Evolutionary conservation across 2,329 filamentous ascomycete species (phyloP).

Genomic region (Ampelomyces quisqualis): DNA sequence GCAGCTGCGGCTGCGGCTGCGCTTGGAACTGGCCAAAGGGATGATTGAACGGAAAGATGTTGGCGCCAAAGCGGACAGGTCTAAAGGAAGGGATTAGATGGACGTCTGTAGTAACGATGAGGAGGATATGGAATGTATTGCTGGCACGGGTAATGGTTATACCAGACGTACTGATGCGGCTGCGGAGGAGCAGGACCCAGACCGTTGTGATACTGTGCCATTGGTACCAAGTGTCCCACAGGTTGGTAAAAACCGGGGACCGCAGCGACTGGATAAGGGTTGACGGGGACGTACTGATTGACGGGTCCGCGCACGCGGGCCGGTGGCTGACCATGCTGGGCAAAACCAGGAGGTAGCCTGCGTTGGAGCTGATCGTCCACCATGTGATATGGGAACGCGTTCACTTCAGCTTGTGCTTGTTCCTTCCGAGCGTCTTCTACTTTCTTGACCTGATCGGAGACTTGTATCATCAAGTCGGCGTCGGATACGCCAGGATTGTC

Average conservation of each 20-base stretch:
- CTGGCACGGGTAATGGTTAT: too few species aligned
- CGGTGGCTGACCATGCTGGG: neutral
- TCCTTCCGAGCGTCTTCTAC: constrained; percentile 30
- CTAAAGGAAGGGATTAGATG: constrained; percentile 14
- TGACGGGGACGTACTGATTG: constrained; percentile 15
- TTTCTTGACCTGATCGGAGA: constrained; percentile 56
- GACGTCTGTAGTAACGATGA: constrained; percentile 1
- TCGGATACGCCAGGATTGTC: constrained; percentile 63
- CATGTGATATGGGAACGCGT: constrained; percentile 28
- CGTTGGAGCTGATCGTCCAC: constrained; percentile 14
- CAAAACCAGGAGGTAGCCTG: constrained; percentile 1
- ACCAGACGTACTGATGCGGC: constrained; percentile 3
- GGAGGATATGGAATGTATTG: neutral
- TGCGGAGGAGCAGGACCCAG: constrained; percentile 3
- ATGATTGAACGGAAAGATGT: neutral
- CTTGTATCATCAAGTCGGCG: constrained; percentile 57
- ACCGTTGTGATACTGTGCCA: constrained; percentile 1
- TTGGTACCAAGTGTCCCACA: constrained; percentile 2
- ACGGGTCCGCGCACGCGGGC: constrained; percentile 1
- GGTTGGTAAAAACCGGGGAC: neutral
- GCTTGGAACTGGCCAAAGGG: neutral
- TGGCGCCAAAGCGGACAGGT: neutral
- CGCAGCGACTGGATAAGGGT: neutral
- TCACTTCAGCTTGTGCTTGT: constrained; percentile 13
- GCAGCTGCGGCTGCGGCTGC: neutral